Conservation (phyloP, 441 rosid genomes). For the Populus hybrid region DNA sequence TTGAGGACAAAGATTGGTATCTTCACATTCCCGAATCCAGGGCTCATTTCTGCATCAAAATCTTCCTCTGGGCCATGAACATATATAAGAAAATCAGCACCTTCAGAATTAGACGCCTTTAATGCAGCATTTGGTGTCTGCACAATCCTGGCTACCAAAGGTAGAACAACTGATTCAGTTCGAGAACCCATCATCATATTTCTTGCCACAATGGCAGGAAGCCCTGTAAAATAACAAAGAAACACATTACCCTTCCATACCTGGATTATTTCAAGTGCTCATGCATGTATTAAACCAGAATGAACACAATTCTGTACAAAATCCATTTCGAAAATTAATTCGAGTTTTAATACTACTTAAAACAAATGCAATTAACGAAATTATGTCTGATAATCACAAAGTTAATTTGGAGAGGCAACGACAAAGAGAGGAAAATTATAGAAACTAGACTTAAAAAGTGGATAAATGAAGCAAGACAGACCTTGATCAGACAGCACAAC, state of each 20-base stretch:
- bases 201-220: constrained; percentile 88
- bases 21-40: constrained; percentile 53
- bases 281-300: background rate
- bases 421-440: background rate
- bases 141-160: constrained; percentile 81
- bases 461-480: constrained; percentile 5
- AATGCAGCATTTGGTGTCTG: constrained; percentile 57
- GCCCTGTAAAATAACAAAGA: constrained; percentile 45
- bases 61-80: constrained; percentile 31
- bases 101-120: constrained; percentile 72
- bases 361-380: background rate
- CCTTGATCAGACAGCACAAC: constrained; percentile 94
- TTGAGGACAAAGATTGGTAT: constrained; percentile 52
- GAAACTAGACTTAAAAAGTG: background rate
- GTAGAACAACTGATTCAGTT: constrained; percentile 68
- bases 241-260: background rate
- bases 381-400: background rate
- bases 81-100: constrained; percentile 89
- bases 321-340: background rate
- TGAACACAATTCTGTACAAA: background rate
- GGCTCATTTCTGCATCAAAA: constrained; percentile 28
- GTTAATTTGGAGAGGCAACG: background rate
- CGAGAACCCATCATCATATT: constrained; percentile 72
- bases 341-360: background rate
- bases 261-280: background rate